Evolutionary conservation across 2,329 filamentous ascomycete genomes (phyloP), one percentile per base, ranked within the genome.

Genomic region (Hypoxylon sp.): DNA sequence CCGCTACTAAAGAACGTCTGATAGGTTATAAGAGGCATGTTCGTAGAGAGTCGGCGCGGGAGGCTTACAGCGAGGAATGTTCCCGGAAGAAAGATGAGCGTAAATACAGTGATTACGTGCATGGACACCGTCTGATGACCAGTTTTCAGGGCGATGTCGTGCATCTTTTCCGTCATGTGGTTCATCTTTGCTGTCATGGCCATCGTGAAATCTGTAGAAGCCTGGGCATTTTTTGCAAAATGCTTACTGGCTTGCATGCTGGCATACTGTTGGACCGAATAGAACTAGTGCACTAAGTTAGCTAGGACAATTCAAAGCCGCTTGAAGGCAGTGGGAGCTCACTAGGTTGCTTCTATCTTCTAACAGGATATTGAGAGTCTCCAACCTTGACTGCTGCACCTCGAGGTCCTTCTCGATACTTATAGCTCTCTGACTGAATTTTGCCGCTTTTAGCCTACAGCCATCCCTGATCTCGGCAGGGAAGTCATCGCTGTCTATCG

Each of bases 11-110:
- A 61, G 28, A 53, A 61, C 11, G 57, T 60, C 57, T 60, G 57
- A 5, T 36, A 14, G 43, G 28, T 60, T 32, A 51, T 51, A 32
- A 60, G 57, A 32, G 48, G 25, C 36, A 23, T 34, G 48, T 13
- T n/a, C 14, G 25, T 13, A 43, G 11, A 60, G 25, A 30, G 13
- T 38, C 19, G 48, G 17, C 23, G 57, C 36, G 46, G 57, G 36
- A 60, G 57, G 36, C 57, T 60, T 60, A 60, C 57, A 11, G 57
- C 57, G 36, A 60, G 57, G 46, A 60, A 60, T 7, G 57, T 60
- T 11, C 48, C 57, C 25, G 57, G 57, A 9, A 60, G 48, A 46
- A 60, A 60, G 19, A 60, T 13, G 11, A 60, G 57, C 7, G 48
- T 52, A 25, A 60, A 60, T 7, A 60, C 25, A 4, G 57, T 60